Conservation (phyloP, 2,329 filamentous ascomycete species). For the Penicillium sp. region DNA sequence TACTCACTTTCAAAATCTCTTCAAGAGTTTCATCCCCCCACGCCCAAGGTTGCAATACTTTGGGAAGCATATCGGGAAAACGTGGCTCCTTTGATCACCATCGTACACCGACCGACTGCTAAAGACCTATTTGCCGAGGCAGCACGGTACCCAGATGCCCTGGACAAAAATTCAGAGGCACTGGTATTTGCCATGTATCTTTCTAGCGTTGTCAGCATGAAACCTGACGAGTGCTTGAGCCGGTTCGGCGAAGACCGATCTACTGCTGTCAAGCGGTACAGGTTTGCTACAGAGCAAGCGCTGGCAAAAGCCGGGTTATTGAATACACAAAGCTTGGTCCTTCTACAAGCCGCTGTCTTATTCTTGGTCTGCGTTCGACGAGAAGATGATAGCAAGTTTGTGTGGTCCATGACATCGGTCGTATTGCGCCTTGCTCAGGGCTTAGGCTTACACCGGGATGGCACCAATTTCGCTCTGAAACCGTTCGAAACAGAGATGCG, state of each 20-base stretch:
- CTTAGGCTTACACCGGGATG: slow-evolving; percentile 55
- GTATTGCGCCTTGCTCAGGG: slow-evolving; percentile 45
- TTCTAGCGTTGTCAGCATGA: slow-evolving; percentile 50
- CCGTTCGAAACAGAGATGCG: slow-evolving; percentile 55
- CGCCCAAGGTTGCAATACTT: slow-evolving; percentile 51
- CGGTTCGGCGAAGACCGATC: slow-evolving; percentile 55
- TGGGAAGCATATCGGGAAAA: slow-evolving; percentile 63
- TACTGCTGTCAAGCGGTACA: slow-evolving; percentile 54
- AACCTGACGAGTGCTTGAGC: slow-evolving; percentile 42
- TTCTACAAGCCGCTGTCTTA: slow-evolving; percentile 62
- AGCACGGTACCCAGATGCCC: slow-evolving; percentile 49
- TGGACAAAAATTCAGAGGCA: slow-evolving; percentile 56
- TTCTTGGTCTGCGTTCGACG: slow-evolving; percentile 56
- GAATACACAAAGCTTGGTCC: slow-evolving; percentile 60
- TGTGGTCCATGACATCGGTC: slow-evolving; percentile 46
- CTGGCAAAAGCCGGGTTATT: slow-evolving; percentile 63
- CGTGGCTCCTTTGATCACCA: slow-evolving; percentile 61
- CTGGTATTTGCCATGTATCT: slow-evolving; percentile 65
- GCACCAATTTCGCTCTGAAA: slow-evolving; percentile 47
- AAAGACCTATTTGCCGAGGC: slow-evolving; percentile 54
- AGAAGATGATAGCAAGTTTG: slow-evolving; percentile 44
- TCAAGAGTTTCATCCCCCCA: slow-evolving; percentile 55
- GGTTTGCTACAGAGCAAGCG: slow-evolving; percentile 64
- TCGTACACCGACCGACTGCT: slow-evolving; percentile 58
- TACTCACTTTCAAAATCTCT: slow-evolving; percentile 58